Evolutionary conservation across 306 rosid genomes (phyloP).

Genomic region (peach (Prunus persica)): DNA sequence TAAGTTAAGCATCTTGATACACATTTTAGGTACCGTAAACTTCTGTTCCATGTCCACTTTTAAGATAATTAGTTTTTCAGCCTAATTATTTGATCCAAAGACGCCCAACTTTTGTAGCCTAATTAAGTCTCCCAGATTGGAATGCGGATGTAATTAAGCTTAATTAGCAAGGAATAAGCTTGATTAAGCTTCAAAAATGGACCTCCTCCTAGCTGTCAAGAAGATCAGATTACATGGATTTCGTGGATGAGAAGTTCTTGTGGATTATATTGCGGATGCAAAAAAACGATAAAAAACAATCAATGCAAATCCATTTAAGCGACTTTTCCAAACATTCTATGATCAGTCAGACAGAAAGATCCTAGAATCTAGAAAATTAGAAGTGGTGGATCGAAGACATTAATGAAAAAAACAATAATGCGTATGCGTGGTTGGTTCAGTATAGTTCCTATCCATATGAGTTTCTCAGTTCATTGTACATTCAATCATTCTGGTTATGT

Average conservation of each 20-base stretch:
- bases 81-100: neutral
- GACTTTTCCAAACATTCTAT: slow-evolving; percentile 13
- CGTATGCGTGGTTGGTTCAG: slow-evolving; percentile 2
- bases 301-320: slow-evolving; percentile 20
- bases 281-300: slow-evolving; percentile 17
- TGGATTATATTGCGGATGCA: slow-evolving; percentile 8
- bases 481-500: slow-evolving; percentile 33
- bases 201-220: slow-evolving; percentile 21
- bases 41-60: neutral
- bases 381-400: slow-evolving; percentile 16
- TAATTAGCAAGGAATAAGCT: neutral
- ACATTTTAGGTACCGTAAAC: neutral
- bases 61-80: neutral
- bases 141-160: neutral
- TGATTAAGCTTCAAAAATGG: slow-evolving; percentile 24
- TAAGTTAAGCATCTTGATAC: neutral
- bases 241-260: slow-evolving; percentile 4
- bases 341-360: slow-evolving; percentile 14
- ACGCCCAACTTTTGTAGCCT: slow-evolving; percentile 3
- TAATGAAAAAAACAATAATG: neutral
- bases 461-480: slow-evolving; percentile 23
- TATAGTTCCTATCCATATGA: slow-evolving; percentile 30
- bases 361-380: slow-evolving; percentile 14
- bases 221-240: neutral
- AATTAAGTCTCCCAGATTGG: neutral